Evolutionary conservation across 129 eudicot genomes (phyloP).

Genomic region (Helichrysum umbraculigerum): DNA sequence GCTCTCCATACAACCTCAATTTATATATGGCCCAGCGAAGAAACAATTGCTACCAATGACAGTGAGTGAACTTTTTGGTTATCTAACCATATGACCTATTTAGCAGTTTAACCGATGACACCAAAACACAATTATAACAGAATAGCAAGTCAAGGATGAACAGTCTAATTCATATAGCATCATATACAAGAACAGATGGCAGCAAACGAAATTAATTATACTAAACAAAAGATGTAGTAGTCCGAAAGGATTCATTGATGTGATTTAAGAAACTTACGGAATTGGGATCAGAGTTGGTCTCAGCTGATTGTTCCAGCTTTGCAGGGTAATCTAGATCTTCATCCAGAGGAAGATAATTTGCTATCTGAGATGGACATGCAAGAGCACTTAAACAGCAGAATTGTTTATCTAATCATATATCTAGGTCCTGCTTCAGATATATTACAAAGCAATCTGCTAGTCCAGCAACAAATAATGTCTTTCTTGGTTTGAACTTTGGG

Average conservation of each 20-base stretch:
- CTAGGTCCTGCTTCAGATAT: constrained; percentile 15
- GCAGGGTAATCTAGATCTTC: constrained; percentile 91
- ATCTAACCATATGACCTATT: constrained; percentile 7
- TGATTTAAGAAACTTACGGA: constrained; percentile 52
- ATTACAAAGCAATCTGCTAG: neutral
- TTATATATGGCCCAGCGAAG: neutral
- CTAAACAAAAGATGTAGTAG: constrained; percentile 10
- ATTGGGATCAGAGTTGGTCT: constrained; percentile 48
- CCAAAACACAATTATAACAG: constrained; percentile 11
- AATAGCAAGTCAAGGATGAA: constrained; percentile 15
- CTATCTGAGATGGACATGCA: constrained; percentile 57
- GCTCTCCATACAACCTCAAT: neutral
- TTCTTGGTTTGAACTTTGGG: neutral
- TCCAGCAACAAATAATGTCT: neutral
- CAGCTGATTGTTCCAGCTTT: constrained; percentile 80
- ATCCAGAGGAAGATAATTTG: constrained; percentile 84
- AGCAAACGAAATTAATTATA: constrained; percentile 1
- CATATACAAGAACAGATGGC: constrained; percentile 23
- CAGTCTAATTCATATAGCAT: neutral
- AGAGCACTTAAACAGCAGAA: constrained; percentile 14
- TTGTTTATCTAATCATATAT: constrained; percentile 7
- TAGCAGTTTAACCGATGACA: neutral
- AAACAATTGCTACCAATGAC: neutral
- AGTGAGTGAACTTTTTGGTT: neutral
- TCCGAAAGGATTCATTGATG: constrained; percentile 4